Base-by-base conservation (phyloP, 1,284 basidiomycete genomes). In the Sporisorium graminicola region DNA sequence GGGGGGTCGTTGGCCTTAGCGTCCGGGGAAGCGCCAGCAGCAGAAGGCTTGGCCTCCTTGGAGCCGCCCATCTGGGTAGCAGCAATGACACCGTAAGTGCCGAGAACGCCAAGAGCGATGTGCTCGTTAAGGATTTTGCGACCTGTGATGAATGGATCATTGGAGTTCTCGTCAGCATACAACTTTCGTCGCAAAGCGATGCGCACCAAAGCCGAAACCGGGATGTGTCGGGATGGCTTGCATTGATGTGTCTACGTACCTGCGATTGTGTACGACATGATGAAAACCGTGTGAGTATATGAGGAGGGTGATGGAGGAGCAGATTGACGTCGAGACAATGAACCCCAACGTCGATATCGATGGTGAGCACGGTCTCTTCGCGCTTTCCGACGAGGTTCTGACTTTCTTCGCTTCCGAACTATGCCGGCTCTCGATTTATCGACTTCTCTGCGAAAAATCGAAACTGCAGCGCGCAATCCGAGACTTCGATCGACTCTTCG, bases 191-290 rank as follows among this genome's bases (percentile, higher is more conserved):
- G 9, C 40, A 43, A 20, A 20, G 7, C 3, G 5, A 14, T 40
- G 16, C 18, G 37, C 37, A 35, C 35, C 35, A n/a, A 8, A 4
- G 37, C 37, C 2, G 18, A 18, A 18, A 35, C 3, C 12, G 35
- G 14, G 35, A n/a, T 40, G 37, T 14, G 64, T 78, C 73, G 76
- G 78, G 31, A 33, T 33, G 35, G 35, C 13, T 8, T n/a, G 77
- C 75, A n/a, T 9, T 20, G 7, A 3, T 12, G 22, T 4, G 26
- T 0, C 7, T 26, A 75, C 81, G 42, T 65, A 82, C 82, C 82
- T 61, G 78, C 81, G 57, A 84, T 84, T 29, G 73, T 82, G 77
- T 82, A 82, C 29, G 82, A 83, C 82, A 83, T 82, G 61, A 18
- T 61, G 59, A 40, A 18, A 1, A 14, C 29, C 51, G n/a, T 55